Conservation (phyloP, 2,329 filamentous ascomycete species). For the Penicillium sp. region DNA sequence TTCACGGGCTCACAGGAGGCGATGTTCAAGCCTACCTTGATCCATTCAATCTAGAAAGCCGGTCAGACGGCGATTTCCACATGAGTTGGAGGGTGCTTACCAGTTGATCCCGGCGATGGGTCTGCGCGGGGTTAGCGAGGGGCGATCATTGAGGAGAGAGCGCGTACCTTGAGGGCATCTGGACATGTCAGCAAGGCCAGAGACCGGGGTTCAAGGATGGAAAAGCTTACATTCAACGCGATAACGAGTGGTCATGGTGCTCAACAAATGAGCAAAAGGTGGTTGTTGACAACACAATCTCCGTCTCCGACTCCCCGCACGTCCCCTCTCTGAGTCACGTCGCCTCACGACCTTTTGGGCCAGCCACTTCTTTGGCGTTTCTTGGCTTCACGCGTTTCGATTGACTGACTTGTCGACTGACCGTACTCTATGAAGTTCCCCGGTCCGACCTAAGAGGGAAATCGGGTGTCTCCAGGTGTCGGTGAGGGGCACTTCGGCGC, state of each 20-base stretch:
- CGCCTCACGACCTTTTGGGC: neutral
- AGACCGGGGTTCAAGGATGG: neutral
- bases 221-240: conserved; percentile 66
- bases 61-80: neutral
- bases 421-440: neutral
- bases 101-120: conserved; percentile 87
- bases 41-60: conserved; percentile 70
- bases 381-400: neutral
- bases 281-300: neutral
- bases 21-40: conserved; percentile 60
- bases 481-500: neutral
- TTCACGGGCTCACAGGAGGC: neutral
- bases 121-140: conserved; percentile 54
- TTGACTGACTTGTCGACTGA: neutral
- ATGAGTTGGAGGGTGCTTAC: conserved; percentile 44
- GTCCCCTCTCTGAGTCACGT: neutral
- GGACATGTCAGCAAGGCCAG: conserved; percentile 13
- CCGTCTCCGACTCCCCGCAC: neutral
- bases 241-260: conserved; percentile 49
- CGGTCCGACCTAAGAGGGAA: neutral
- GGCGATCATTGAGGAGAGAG: conserved; percentile 1
- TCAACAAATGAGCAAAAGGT: neutral
- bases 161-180: conserved; percentile 64
- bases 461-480: neutral
- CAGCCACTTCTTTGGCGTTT: neutral